Evolutionary conservation across 176 grass and related monocot species (phyloP).

Genomic region (Oropetium thomaeum): DNA sequence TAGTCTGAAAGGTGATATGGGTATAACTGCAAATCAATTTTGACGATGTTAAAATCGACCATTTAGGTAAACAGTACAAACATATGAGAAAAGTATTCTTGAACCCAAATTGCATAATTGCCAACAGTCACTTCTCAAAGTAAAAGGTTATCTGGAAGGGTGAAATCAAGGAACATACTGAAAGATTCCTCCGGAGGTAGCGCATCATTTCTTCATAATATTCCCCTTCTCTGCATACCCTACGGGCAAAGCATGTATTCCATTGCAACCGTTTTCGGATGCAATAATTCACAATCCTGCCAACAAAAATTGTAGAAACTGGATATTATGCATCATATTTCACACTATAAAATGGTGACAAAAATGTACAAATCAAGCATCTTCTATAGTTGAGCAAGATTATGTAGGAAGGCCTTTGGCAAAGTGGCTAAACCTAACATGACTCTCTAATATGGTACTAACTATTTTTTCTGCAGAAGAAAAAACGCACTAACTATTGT

Average conservation of each 20-base stretch:
- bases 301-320: constrained; percentile 22
- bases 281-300: constrained; percentile 79
- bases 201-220: constrained; percentile 99
- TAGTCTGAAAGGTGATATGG: constrained; percentile 97
- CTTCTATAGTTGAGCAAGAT: not conserved
- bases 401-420: not conserved
- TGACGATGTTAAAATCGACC: constrained; percentile 20
- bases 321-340: constrained; percentile 28
- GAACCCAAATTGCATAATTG: not conserved
- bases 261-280: constrained; percentile 82
- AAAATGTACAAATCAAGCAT: constrained; percentile 2
- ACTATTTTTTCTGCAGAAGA: not conserved
- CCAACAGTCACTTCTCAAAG: not conserved
- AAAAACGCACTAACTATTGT: not conserved
- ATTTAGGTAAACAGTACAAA: constrained; percentile 5
- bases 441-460: not conserved
- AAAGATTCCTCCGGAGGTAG: constrained; percentile 81
- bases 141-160: not conserved
- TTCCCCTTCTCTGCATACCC: constrained; percentile 84
- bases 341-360: constrained; percentile 3
- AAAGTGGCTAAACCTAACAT: not conserved
- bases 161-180: constrained; percentile 41
- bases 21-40: constrained; percentile 67
- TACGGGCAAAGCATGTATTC: constrained; percentile 78
- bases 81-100: constrained; percentile 4